These are phyloP conservation scores for Starmera dryadoides DNA, from an alignment of 805 yeast species.

Conservation along the genomic window DNA sequence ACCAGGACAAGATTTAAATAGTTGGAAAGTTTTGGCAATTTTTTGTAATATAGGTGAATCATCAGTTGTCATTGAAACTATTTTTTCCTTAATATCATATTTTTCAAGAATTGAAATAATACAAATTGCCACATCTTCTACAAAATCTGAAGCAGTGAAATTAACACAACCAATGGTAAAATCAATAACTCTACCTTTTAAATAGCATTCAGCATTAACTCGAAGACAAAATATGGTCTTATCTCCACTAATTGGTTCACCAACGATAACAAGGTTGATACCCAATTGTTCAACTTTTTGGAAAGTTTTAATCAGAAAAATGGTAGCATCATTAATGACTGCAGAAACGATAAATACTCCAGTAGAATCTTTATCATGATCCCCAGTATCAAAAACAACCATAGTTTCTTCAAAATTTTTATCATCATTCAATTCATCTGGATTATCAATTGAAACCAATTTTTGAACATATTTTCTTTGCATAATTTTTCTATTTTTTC, in stretches of 20 bases:
- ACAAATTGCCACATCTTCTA: neutral
- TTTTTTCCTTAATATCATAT: neutral
- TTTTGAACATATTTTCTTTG: neutral
- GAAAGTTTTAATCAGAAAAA: neutral
- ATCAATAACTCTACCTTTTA: neutral
- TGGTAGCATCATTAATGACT: neutral
- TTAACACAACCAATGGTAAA: neutral
- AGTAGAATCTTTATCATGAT: too few relatives aligned
- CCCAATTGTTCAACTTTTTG: neutral
- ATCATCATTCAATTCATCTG: neutral
- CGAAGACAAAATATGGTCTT: too few relatives aligned
- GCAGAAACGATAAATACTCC: too few relatives aligned
- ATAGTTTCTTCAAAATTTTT: too few relatives aligned
- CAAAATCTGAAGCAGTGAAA: neutral
- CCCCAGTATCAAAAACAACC: neutral
- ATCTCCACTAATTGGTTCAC: neutral
- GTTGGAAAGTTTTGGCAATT: neutral
- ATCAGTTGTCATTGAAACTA: neutral
- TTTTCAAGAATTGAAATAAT: neutral
- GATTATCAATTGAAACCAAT: neutral
- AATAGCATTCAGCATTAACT: neutral
- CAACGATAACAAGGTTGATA: neutral
- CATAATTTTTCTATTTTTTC: neutral
- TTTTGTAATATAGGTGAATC: neutral
- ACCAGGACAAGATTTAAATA: neutral